These are phyloP conservation scores for Ophiostoma populinum DNA, from an alignment of 2,329 filamentous ascomycete species.

Conservation along the genomic window DNA sequence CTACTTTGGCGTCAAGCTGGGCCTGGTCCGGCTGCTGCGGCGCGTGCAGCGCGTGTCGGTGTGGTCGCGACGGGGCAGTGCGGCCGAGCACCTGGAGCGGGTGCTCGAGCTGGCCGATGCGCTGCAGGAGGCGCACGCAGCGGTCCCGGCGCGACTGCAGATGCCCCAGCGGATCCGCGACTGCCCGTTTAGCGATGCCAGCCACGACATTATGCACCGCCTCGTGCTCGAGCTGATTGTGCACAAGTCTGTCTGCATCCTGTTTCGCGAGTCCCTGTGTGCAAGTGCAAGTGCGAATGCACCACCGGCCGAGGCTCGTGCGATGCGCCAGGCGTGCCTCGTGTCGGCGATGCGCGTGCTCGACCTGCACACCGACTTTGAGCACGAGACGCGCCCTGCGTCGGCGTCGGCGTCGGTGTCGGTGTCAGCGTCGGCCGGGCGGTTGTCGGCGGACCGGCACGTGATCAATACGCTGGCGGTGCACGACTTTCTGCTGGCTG, in stretches of 20 bases:
- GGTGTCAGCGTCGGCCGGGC: slow-evolving; percentile 20
- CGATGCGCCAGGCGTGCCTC: slow-evolving; percentile 30
- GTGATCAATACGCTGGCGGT: slow-evolving; percentile 37
- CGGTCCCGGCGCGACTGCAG: slow-evolving; percentile 8
- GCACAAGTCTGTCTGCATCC: slow-evolving; percentile 36
- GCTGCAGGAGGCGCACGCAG: slow-evolving; percentile 1
- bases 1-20: slow-evolving; percentile 32
- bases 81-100: neutral
- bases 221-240: slow-evolving; percentile 32
- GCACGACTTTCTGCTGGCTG: slow-evolving; percentile 44
- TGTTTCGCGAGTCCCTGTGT: slow-evolving; percentile 33
- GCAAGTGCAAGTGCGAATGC: slow-evolving; percentile 2
- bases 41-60: slow-evolving; percentile 28
- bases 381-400: slow-evolving; percentile 27
- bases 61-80: no score
- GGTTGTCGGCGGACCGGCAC: slow-evolving; percentile 35
- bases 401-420: neutral
- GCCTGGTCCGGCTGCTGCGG: slow-evolving; percentile 19
- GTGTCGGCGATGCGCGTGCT: slow-evolving; percentile 33
- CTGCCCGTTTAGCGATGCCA: slow-evolving; percentile 24
- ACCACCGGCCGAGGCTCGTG: slow-evolving; percentile 23
- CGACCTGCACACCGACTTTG: slow-evolving; percentile 28
- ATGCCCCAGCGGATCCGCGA: slow-evolving; percentile 10
- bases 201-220: slow-evolving; percentile 30
- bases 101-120: slow-evolving; percentile 8